Evolutionary conservation across 495 filamentous ascomycete genomes (phyloP), one percentile per base, ranked within the genome.

Genomic region (Penicillium mononematosum): DNA sequence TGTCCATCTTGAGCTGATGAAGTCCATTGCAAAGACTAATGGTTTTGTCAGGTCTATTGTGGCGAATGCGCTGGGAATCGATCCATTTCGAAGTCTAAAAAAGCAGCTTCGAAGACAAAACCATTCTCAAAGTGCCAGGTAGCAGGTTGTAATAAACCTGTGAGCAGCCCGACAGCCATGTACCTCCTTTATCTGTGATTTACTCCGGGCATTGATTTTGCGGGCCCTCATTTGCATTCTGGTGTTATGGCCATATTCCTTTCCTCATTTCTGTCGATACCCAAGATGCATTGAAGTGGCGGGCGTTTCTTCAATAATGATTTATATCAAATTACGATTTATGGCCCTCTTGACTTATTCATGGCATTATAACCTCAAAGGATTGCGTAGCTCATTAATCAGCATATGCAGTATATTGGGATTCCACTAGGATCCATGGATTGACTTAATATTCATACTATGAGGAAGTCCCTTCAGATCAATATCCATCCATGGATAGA

Each of bases 41-140:
- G 20, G 29, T 52, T 36, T 24, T 44, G 5, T 22, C 56, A 90
- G 87, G 86, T 88, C 5, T 91, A 89, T 63, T 91, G 87, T 66
- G 87, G 87, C 42, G 79, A 81, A 55, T 91, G 87, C 60, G 78
- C 80, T 16, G 77, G 75, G 36, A 74, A 84, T 44, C 78, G 86
- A 5, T 72, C 68, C 5, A 32, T 70, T 7, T 62, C 72, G 5
- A 76, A 67, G 54, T 70, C 68, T 22, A 76, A 71, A 57, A 78
- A 70, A 44, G 39, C 59, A 17, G 19, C 34, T 19, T 57, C 59
- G 55, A 60, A 60, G 17, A 64, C 60, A 24, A 78, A 74, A 45
- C 71, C 73, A 46, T 84, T 80, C 54, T 64, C 66, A 17, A 81
- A 71, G 52, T 85, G 83, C 66, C 71, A 77, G 44, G 81, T 83